Conservation (phyloP, 2,329 filamentous ascomycete species). For the Penicillium frequentans region DNA sequence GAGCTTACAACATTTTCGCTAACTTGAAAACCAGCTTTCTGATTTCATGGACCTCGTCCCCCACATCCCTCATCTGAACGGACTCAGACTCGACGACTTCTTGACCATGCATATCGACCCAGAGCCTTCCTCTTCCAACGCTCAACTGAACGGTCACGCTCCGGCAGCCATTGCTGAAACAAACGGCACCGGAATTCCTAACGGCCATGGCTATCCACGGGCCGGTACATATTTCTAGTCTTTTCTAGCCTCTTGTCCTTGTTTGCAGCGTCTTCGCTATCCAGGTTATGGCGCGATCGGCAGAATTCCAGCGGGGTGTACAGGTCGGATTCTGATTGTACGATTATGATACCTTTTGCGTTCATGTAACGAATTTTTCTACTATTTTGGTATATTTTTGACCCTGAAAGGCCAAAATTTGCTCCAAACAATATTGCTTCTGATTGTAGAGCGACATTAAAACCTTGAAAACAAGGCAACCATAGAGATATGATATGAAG, state of each 20-base stretch:
- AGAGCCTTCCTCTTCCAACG: conserved; percentile 29
- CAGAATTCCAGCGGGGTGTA: conserved; percentile 27
- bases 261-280: conserved; percentile 24
- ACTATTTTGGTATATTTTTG: conserved; percentile 13
- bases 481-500: background rate
- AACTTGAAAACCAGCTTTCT: conserved; percentile 39
- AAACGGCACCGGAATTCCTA: conserved; percentile 29
- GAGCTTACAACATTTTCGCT: conserved; percentile 1
- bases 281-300: conserved; percentile 14
- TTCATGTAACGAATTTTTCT: conserved; percentile 27
- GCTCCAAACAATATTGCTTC: conserved; percentile 3
- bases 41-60: conserved; percentile 53
- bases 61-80: conserved; percentile 49
- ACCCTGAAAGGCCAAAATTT: background rate
- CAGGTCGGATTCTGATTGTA: conserved; percentile 39
- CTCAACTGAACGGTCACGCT: conserved; percentile 33
- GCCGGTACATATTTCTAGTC: conserved; percentile 44
- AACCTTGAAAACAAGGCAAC: background rate
- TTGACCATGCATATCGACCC: conserved; percentile 43
- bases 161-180: conserved; percentile 24
- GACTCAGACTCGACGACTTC: conserved; percentile 39
- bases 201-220: conserved; percentile 37
- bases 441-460: background rate
- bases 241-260: conserved; percentile 10
- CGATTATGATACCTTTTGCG: conserved; percentile 45